Evolutionary conservation across 495 filamentous ascomycete genomes (phyloP).

Genomic region (Opeltia flavorubescens): DNA sequence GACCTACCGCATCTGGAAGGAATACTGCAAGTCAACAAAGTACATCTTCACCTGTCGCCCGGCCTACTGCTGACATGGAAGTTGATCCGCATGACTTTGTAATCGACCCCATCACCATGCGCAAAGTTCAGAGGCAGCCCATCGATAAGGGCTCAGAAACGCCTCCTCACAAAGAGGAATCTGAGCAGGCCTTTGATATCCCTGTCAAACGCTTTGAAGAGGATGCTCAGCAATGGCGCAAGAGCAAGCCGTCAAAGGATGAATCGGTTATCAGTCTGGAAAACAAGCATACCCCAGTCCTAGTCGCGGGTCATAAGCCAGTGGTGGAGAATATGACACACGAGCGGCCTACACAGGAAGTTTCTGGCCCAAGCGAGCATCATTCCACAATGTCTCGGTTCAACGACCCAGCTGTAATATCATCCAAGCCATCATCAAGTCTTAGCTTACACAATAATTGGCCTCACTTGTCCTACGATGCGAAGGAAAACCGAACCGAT

Average conservation of each 20-base stretch:
- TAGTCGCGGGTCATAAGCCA: too few species aligned
- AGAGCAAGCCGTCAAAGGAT: too few species aligned
- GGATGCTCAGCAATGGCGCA: too few species aligned
- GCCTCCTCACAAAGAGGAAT: background rate
- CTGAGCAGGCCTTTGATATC: conserved; percentile 13
- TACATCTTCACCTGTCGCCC: conserved; percentile 1
- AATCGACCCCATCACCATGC: conserved; percentile 50
- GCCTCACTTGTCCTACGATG: conserved; percentile 3
- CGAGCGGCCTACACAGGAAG: conserved; percentile 19
- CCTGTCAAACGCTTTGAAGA: conserved; percentile 21
- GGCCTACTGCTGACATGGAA: background rate
- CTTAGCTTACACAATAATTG: too few species aligned
- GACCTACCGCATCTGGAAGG: background rate
- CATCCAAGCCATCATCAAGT: background rate
- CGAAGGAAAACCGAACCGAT: conserved; percentile 18
- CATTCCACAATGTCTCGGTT: background rate
- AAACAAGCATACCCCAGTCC: too few species aligned
- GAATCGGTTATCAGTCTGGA: too few species aligned
- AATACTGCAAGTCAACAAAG: conserved; percentile 9
- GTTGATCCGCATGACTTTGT: conserved; percentile 22
- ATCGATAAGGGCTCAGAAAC: background rate
- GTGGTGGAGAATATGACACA: too few species aligned
- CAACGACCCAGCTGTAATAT: background rate
- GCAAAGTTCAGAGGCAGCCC: conserved; percentile 29
- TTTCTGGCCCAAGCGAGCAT: conserved; percentile 4